A percentile compares a stretch with the other conserved stretches of the same genome.
Conservation (phyloP, 805 yeast species). For the Wickerhamiella vanderwaltii region DNA sequence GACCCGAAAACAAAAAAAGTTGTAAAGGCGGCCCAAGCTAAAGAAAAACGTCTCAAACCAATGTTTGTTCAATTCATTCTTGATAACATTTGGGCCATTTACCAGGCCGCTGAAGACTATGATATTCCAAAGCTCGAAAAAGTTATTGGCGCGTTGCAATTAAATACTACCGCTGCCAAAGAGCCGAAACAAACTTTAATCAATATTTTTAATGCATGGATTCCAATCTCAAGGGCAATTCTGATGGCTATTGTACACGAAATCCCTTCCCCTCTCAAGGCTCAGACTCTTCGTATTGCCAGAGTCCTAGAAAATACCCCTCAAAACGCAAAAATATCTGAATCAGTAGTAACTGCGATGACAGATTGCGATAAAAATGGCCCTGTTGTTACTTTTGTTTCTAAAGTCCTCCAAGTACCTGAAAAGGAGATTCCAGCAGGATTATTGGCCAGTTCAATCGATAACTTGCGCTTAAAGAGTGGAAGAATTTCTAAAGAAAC, state of each 20-base stretch:
- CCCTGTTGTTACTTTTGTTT: constrained; percentile 63
- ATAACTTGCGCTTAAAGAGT: constrained; percentile 16
- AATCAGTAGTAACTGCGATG: constrained; percentile 41
- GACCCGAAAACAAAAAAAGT: constrained; percentile 86
- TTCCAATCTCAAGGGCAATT: constrained; percentile 81
- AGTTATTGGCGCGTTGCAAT: constrained; percentile 56
- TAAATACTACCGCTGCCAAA: constrained; percentile 57
- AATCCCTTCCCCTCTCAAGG: constrained; percentile 67
- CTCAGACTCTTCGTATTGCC: constrained; percentile 64
- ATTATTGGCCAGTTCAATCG: constrained; percentile 29
- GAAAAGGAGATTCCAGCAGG: constrained; percentile 60
- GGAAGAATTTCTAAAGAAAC: background rate
- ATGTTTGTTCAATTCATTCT: constrained; percentile 76
- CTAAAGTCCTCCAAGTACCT: constrained; percentile 81
- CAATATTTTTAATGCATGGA: constrained; percentile 79
- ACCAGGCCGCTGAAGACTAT: constrained; percentile 52
- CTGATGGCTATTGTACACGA: constrained; percentile 72
- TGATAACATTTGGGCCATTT: constrained; percentile 87
- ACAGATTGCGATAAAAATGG: constrained; percentile 53
- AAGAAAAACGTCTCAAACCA: constrained; percentile 61
- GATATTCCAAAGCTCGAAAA: constrained; percentile 62
- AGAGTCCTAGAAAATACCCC: constrained; percentile 52
- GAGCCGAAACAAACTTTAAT: constrained; percentile 54
- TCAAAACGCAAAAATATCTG: constrained; percentile 37
- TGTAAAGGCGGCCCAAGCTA: constrained; percentile 35